These are phyloP conservation scores for Paraurostyla sp. DNA, from an alignment of 73 alveolate species.

Conservation along the genomic window DNA sequence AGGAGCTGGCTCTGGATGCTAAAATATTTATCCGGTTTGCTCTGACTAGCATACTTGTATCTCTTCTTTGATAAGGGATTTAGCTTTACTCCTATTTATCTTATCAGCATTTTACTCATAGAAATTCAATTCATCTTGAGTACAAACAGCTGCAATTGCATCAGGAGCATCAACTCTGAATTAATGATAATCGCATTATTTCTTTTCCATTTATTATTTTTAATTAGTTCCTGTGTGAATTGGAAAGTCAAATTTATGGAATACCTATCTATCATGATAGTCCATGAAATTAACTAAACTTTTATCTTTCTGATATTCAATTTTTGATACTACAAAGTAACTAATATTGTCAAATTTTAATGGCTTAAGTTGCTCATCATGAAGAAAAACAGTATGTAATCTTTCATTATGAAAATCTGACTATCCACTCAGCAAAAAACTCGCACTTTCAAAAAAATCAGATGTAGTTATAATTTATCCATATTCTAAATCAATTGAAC, in stretches of 20 bases:
- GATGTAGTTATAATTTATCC: not conserved
- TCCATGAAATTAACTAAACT: not conserved
- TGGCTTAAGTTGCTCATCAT: constrained; percentile 16
- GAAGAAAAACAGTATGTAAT: not conserved
- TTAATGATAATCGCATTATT: constrained; percentile 6
- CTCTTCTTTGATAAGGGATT: not conserved
- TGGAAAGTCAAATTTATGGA: not conserved
- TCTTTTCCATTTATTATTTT: not conserved
- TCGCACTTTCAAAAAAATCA: not conserved
- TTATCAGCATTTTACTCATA: not conserved
- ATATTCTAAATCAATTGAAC: not conserved
- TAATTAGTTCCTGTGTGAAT: not conserved
- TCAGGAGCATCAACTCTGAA: constrained; percentile 17
- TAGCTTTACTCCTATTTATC: not conserved
- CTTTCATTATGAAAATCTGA: constrained; percentile 24
- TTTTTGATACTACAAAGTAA: not conserved
- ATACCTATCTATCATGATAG: not conserved
- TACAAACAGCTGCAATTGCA: constrained; percentile 23
- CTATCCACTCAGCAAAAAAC: not conserved
- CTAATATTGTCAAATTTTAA: not conserved
- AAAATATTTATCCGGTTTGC: not conserved
- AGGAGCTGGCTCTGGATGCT: not conserved
- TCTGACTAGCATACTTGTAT: constrained; percentile 3
- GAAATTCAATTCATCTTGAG: not conserved
- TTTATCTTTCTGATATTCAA: not conserved